Evolutionary conservation across 2,329 filamentous ascomycete genomes (phyloP).

Genomic region (Pseudogymnoascus sp.): DNA sequence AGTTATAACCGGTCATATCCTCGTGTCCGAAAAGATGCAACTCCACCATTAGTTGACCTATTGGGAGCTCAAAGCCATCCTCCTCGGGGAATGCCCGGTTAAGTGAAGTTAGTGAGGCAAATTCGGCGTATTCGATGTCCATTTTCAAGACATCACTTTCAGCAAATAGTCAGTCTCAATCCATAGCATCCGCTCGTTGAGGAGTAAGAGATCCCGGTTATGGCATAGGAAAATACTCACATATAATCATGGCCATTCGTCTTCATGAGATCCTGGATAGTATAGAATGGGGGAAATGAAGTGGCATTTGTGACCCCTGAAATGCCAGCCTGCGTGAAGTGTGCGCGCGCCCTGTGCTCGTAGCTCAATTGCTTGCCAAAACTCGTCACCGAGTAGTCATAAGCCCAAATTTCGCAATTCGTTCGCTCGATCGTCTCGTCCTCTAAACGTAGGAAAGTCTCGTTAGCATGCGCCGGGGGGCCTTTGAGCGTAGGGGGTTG

Average conservation of each 20-base stretch:
- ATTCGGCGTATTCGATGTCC: conserved; percentile 34
- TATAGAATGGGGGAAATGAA: conserved; percentile 27
- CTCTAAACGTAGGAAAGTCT: conserved; percentile 20
- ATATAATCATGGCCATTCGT: conserved; percentile 33
- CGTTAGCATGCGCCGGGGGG: neutral
- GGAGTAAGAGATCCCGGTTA: neutral
- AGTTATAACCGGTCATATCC: conserved; percentile 17
- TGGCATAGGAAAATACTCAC: conserved; percentile 10
- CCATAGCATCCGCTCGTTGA: neutral
- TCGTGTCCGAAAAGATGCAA: conserved; percentile 19
- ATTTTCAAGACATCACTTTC: conserved; percentile 34
- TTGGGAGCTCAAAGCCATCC: conserved; percentile 14
- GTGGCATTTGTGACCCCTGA: conserved; percentile 23
- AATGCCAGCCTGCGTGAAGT: conserved; percentile 31
- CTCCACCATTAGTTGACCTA: conserved; percentile 20
- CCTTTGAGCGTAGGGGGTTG: neutral
- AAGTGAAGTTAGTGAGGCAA: conserved; percentile 26
- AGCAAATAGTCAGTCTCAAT: conserved; percentile 3
- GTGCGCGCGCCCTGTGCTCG: conserved; percentile 18
- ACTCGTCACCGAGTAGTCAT: conserved; percentile 31
- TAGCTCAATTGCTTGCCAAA: conserved; percentile 22
- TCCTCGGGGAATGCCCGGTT: conserved; percentile 17
- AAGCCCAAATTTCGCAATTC: conserved; percentile 33
- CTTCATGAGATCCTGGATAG: conserved; percentile 32
- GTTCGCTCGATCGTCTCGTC: conserved; percentile 32